Evolutionary conservation across 176 grass and related monocot genomes (phyloP).

Genomic region (Tillandsia leiboldiana): DNA sequence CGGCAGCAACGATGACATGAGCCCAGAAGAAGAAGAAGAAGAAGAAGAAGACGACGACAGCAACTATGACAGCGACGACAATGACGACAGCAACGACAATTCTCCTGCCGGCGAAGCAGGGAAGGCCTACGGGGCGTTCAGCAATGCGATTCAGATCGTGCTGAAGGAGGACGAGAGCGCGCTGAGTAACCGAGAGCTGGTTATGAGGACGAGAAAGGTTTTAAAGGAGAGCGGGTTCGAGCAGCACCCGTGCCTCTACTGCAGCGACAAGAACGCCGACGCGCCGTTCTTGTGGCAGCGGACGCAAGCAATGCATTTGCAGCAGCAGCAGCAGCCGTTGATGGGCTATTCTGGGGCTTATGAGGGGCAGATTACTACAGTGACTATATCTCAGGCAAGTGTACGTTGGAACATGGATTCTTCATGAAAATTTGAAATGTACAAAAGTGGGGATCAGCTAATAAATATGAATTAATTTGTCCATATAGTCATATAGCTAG

Average conservation of each 20-base stretch:
- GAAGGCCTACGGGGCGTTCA: conserved; percentile 72
- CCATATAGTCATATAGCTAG: no score
- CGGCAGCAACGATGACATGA: conserved; percentile 24
- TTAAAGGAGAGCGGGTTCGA: conserved; percentile 23
- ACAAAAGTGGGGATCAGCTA: no score
- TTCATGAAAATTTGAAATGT: no score
- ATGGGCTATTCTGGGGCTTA: no score
- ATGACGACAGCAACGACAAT: no score
- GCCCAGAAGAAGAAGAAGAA: conserved; percentile 8
- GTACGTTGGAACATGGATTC: no score
- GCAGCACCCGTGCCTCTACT: conserved; percentile 77
- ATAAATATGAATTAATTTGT: no score
- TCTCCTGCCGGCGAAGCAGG: neutral
- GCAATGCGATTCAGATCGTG: conserved; percentile 36
- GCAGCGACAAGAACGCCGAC: conserved; percentile 48
- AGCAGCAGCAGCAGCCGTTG: no score
- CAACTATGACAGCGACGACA: no score
- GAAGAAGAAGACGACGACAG: neutral
- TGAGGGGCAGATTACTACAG: no score
- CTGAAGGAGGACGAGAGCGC: conserved; percentile 28
- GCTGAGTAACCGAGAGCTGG: conserved; percentile 53
- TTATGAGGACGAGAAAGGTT: conserved; percentile 30
- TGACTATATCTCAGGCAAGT: no score
- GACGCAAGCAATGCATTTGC: no score
- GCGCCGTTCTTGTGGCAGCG: conserved; percentile 35